Evolutionary conservation across 108 stramenopile genomes (phyloP).

Genomic region (Seminavis robusta): DNA sequence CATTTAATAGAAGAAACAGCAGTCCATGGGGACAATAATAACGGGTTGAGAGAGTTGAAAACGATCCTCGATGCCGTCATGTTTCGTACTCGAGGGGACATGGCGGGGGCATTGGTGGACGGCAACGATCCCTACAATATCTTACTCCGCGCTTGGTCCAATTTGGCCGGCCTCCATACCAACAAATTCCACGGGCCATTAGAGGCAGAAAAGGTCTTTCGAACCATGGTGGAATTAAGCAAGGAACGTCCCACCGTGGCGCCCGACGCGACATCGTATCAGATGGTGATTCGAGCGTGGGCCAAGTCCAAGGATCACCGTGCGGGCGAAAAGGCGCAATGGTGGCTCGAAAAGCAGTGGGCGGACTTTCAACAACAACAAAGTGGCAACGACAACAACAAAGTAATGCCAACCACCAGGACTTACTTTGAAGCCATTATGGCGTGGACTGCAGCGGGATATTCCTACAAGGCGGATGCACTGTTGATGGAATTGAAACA

Average conservation of each 20-base stretch:
- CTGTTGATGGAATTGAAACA: constrained; percentile 58
- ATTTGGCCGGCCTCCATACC: constrained; percentile 28
- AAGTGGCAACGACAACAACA: constrained; percentile 12
- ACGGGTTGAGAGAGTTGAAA: too few species aligned
- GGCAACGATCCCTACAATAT: constrained; percentile 69
- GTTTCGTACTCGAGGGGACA: too few species aligned
- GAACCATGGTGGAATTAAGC: constrained; percentile 46
- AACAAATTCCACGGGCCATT: constrained; percentile 29
- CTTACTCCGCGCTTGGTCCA: constrained; percentile 52
- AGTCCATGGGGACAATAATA: too few species aligned
- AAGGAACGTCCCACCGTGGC: constrained; percentile 15
- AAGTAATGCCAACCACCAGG: constrained; percentile 30
- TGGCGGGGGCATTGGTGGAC: constrained; percentile 33
- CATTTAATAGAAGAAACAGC: background rate
- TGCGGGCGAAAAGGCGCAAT: constrained; percentile 51
- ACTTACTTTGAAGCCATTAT: constrained; percentile 73
- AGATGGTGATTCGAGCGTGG: constrained; percentile 74
- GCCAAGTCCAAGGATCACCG: constrained; percentile 41
- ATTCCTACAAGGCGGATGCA: constrained; percentile 56
- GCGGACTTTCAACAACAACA: constrained; percentile 25
- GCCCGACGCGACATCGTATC: constrained; percentile 59
- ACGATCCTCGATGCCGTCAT: too few species aligned
- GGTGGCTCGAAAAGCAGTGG: constrained; percentile 72
- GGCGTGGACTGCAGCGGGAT: constrained; percentile 30
- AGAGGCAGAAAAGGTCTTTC: constrained; percentile 62